Percentiles rank a stretch among this genome's conserved stretches.
These are phyloP conservation scores for Gossypium schwendimanii DNA, from an alignment of 441 rosid species.

Conservation along the genomic window DNA sequence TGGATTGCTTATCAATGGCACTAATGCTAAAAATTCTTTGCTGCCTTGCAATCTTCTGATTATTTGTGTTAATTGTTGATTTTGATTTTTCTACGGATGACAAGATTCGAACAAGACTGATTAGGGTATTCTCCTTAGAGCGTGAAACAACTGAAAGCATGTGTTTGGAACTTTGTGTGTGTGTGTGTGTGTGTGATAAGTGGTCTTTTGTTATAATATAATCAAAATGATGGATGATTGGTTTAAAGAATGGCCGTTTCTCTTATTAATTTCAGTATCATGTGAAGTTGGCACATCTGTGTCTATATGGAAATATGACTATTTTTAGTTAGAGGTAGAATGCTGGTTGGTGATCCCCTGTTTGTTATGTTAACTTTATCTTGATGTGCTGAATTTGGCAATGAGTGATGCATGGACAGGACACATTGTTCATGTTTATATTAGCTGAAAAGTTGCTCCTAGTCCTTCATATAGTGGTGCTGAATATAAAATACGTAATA, in stretches of 20 bases:
- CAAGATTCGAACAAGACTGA: slow-evolving; percentile 3
- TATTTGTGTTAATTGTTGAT: background rate
- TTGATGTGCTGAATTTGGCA: slow-evolving; percentile 4
- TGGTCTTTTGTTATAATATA: background rate
- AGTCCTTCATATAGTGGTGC: slow-evolving; percentile 5
- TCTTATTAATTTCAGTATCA: background rate
- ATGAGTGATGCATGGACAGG: slow-evolving; percentile 9
- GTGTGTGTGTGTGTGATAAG: background rate
- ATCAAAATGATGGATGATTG: background rate
- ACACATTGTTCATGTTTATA: background rate
- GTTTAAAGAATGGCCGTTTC: background rate
- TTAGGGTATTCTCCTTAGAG: slow-evolving; percentile 6
- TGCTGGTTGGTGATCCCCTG: background rate
- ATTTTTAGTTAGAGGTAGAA: background rate
- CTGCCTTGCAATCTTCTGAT: slow-evolving; percentile 12
- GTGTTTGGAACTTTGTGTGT: background rate
- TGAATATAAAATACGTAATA: background rate
- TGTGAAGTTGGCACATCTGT: background rate
- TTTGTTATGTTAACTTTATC: background rate
- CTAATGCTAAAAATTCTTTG: background rate
- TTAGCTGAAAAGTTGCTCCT: slow-evolving; percentile 2
- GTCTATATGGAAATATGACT: background rate
- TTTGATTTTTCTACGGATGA: background rate
- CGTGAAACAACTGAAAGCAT: background rate
- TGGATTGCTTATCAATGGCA: slow-evolving; percentile 10